These are phyloP conservation scores for Davidsoniella eucalypti DNA, from an alignment of 2,329 filamentous ascomycete species.

Conservation along the genomic window DNA sequence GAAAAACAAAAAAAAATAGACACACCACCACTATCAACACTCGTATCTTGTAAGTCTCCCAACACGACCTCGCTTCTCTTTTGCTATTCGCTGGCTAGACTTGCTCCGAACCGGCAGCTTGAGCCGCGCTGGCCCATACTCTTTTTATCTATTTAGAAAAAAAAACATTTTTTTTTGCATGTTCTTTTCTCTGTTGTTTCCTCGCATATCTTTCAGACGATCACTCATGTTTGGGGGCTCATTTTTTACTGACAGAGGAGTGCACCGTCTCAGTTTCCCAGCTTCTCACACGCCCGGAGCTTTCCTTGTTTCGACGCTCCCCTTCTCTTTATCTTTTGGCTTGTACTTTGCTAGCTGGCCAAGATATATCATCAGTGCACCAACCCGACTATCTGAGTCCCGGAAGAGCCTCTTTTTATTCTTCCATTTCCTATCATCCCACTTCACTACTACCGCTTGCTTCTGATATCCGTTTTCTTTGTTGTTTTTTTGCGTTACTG, in stretches of 20 bases:
- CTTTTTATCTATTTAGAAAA: too few species aligned
- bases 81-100: not conserved
- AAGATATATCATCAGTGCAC: not conserved
- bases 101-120: too few species aligned
- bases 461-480: not conserved
- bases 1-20: not conserved
- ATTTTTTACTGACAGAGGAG: slow-evolving; percentile 2
- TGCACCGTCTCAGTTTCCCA: slow-evolving; percentile 1
- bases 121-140: not conserved
- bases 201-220: not conserved
- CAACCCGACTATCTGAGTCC: not conserved
- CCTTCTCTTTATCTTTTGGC: not conserved
- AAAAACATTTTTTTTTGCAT: too few species aligned
- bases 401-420: not conserved
- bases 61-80: not conserved
- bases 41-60: too few species aligned
- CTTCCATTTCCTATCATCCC: not conserved
- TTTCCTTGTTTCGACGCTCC: slow-evolving; percentile 8
- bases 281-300: slow-evolving; percentile 1
- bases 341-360: not conserved
- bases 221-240: too few species aligned
- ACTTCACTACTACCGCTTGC: not conserved
- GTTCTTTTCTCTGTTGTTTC: not conserved
- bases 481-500: not conserved
- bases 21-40: too few species aligned